Evolutionary conservation across 83 land plant species (phyloP).

Genomic region (Diphasiastrum complanatum): DNA sequence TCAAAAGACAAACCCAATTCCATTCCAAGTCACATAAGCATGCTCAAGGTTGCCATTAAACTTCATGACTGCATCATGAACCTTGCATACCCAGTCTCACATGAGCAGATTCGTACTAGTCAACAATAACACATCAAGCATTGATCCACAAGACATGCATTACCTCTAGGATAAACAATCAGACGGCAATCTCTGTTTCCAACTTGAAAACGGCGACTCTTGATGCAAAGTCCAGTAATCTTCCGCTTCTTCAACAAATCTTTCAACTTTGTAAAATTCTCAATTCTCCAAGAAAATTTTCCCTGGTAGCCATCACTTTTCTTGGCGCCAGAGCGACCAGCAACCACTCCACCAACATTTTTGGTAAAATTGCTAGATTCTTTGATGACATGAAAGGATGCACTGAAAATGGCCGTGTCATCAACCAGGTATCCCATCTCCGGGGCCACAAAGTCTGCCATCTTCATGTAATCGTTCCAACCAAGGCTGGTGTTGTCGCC

Average conservation of each 20-base stretch:
- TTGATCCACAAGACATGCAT: not conserved
- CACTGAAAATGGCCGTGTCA: slow-evolving; percentile 78
- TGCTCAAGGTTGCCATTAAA: too few relatives aligned
- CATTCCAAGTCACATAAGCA: too few relatives aligned
- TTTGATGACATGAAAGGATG: slow-evolving; percentile 91
- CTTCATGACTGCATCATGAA: too few relatives aligned
- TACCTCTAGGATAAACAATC: slow-evolving; percentile 97
- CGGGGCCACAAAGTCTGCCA: slow-evolving; percentile 63
- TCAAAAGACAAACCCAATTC: too few relatives aligned
- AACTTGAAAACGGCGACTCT: slow-evolving; percentile 94
- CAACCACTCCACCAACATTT: slow-evolving; percentile 23
- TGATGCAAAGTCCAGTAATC: slow-evolving; percentile 91
- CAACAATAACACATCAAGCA: too few relatives aligned
- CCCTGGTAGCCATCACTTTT: slow-evolving; percentile 85
- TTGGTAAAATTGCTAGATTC: slow-evolving; percentile 74
- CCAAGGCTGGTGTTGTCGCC: slow-evolving; percentile 95
- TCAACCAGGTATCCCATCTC: slow-evolving; percentile 79
- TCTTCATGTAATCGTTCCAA: slow-evolving; percentile 97
- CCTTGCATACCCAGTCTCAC: too few relatives aligned
- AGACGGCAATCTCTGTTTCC: slow-evolving; percentile 93
- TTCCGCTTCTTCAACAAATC: slow-evolving; percentile 93
- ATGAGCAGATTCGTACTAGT: too few relatives aligned
- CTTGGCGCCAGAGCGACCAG: slow-evolving; percentile 40
- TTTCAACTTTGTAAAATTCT: slow-evolving; percentile 83
- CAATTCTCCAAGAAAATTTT: slow-evolving; percentile 86